Evolutionary conservation across 2,329 filamentous ascomycete genomes (phyloP).

Genomic region (Akanthomyces muscarius): DNA sequence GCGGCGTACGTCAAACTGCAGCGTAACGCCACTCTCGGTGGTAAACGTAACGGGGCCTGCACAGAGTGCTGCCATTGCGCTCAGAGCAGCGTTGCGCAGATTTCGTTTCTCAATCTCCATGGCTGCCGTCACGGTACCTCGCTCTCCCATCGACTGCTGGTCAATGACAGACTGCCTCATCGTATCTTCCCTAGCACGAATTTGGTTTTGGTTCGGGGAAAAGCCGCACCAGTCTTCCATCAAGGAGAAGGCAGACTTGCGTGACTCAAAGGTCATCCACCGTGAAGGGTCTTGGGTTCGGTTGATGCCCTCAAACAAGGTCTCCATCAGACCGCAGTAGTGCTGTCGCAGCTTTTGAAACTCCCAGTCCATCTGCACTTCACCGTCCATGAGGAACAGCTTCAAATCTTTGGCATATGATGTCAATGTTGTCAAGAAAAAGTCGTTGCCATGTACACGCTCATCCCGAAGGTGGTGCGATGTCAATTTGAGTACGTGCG

Average conservation of each 20-base stretch:
- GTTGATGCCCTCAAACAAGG: constrained; percentile 87
- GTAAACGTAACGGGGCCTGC: constrained; percentile 80
- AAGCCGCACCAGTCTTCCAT: constrained; percentile 99
- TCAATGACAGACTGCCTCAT: constrained; percentile 84
- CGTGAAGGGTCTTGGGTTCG: constrained; percentile 77
- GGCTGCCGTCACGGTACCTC: constrained; percentile 75
- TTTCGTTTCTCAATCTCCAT: constrained; percentile 98
- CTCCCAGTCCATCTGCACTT: constrained; percentile 91
- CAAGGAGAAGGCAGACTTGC: constrained; percentile 89
- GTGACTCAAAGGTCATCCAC: constrained; percentile 96
- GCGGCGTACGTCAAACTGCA: constrained; percentile 87
- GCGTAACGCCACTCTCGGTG: constrained; percentile 78
- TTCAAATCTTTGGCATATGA: constrained; percentile 89
- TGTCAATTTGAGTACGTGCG: constrained; percentile 91
- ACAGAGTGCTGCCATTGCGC: constrained; percentile 92
- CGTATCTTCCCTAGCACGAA: constrained; percentile 75
- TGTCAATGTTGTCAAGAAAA: constrained; percentile 83
- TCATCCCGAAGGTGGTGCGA: constrained; percentile 80
- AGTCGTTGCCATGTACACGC: constrained; percentile 79
- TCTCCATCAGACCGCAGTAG: constrained; percentile 91
- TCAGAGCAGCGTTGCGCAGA: constrained; percentile 82
- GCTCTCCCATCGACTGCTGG: constrained; percentile 70
- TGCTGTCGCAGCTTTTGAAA: constrained; percentile 89
- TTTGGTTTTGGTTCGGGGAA: constrained; percentile 82
- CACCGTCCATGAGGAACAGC: constrained; percentile 88